These are phyloP conservation scores for Penicillium egyptiacum DNA, from an alignment of 495 filamentous ascomycete genomes.

Conservation along the genomic window DNA sequence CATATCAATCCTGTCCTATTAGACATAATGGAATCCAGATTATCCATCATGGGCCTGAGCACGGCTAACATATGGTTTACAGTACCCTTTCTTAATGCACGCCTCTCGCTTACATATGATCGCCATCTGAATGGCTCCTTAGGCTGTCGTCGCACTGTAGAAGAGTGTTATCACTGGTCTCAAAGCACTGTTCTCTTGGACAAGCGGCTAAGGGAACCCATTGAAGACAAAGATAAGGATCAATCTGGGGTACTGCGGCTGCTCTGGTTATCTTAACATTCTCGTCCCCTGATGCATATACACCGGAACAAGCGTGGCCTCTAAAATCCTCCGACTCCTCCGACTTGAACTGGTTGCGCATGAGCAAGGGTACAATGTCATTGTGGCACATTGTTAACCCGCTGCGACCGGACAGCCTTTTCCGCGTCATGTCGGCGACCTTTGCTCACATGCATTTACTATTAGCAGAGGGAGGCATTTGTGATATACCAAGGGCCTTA, in stretches of 20 bases:
- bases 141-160: constrained; percentile 28
- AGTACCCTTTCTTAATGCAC: constrained; percentile 52
- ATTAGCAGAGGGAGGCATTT: not conserved
- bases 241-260: not conserved
- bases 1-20: not conserved
- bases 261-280: not conserved
- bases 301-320: not conserved
- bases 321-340: constrained; percentile 19
- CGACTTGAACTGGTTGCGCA: constrained; percentile 44
- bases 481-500: not conserved
- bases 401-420: constrained; percentile 34
- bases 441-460: not conserved
- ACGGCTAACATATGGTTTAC: not conserved
- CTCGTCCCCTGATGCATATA: not conserved
- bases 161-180: constrained; percentile 47
- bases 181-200: constrained; percentile 41
- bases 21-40: not conserved
- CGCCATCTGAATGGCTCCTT: constrained; percentile 37
- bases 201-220: constrained; percentile 33
- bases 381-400: constrained; percentile 43
- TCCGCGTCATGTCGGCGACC: not conserved
- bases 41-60: not conserved
- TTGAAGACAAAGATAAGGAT: constrained; percentile 40
- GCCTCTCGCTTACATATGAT: constrained; percentile 45
- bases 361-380: constrained; percentile 46